These are phyloP conservation scores for sorghum (Sorghum bicolor) DNA, from an alignment of 176 grass and related monocot genomes.

Conservation along the genomic window Sorghum_bicolor_NCBIv3 NC_012878.2:49661501-49662000, in stretches of 20 bases:
- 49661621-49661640: not conserved
- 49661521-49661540: no score
- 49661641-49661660: not conserved
- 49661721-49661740: not conserved
- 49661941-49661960: not conserved
- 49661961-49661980: no score
- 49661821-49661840: conserved; percentile 98
- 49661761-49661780: conserved; percentile 94
- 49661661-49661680: conserved; percentile 14
- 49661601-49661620: not conserved
- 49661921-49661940: conserved; percentile 23
- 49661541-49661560: no score
- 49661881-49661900: not conserved
- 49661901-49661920: not conserved
- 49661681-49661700: not conserved
- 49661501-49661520: no score
- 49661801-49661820: conserved; percentile 99
- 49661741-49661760: not conserved
- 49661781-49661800: conserved; percentile 97
- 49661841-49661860: conserved; percentile 82
- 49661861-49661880: not conserved
- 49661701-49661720: not conserved
- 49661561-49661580: not conserved
- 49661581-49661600: not conserved
- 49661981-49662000: not conserved